A percentile compares a stretch with the other conserved stretches of the same genome.
phyloP scores from a whole-genome alignment of 2,329 filamentous ascomycete genomes.

The Penicillium capsulatum region DNA sequence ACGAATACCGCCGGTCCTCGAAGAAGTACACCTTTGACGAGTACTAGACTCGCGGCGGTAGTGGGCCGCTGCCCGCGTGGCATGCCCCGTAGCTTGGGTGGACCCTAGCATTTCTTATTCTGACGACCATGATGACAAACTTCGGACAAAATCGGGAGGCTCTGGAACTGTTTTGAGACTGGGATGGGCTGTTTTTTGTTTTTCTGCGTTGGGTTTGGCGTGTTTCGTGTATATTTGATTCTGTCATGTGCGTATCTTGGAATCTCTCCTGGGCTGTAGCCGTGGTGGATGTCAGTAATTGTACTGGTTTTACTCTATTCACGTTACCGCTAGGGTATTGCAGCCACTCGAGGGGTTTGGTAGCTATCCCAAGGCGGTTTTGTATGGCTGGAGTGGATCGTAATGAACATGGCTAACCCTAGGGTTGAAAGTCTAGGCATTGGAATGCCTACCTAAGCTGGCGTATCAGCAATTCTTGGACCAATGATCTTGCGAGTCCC shows the following conservation, averaged over 20 bases:
- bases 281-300: conserved; percentile 5
- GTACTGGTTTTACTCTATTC: conserved; percentile 14
- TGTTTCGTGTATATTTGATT: conserved; percentile 10
- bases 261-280: neutral
- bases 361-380: neutral
- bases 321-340: neutral
- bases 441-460: too few species aligned
- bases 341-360: neutral
- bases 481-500: too few species aligned
- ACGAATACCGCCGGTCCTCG: conserved; percentile 42
- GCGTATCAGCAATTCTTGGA: too few species aligned
- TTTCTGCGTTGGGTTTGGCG: conserved; percentile 15
- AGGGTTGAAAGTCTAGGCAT: too few species aligned
- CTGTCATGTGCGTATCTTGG: conserved; percentile 17
- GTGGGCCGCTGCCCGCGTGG: neutral
- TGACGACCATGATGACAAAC: conserved; percentile 20
- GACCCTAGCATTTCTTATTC: conserved; percentile 13
- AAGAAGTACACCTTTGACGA: conserved; percentile 41
- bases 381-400: neutral
- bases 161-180: conserved; percentile 6
- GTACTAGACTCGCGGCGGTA: conserved; percentile 15
- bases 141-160: conserved; percentile 19
- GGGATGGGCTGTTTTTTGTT: conserved; percentile 12
- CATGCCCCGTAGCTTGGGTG: neutral
- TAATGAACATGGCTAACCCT: neutral